Evolutionary conservation across 257 asterid species (phyloP).

Genomic region (Jaltomata sinuosa): DNA sequence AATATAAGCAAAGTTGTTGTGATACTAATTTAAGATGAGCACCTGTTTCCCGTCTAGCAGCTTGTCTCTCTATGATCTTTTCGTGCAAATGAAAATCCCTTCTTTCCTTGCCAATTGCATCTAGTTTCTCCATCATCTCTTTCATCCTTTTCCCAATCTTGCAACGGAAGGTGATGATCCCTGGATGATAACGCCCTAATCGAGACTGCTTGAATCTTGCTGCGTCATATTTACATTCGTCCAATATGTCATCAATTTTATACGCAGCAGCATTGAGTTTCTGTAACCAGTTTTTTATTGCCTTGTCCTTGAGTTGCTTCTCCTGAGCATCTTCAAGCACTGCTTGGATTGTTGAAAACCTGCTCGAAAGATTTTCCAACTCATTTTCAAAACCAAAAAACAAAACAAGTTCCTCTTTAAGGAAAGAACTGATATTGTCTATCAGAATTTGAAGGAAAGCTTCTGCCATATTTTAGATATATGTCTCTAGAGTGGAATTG

Average conservation of each 20-base stretch:
- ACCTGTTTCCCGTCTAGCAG: background rate
- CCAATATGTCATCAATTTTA: background rate
- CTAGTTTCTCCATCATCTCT: background rate
- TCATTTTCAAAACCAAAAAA: background rate
- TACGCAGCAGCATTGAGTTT: background rate
- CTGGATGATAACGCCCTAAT: background rate
- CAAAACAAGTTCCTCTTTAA: background rate
- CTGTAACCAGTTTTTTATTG: background rate
- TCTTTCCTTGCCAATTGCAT: slow-evolving; percentile 7
- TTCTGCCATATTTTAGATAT: background rate
- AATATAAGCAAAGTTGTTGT: background rate
- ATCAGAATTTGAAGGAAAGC: background rate
- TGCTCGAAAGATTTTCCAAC: background rate
- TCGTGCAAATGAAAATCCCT: slow-evolving; percentile 7
- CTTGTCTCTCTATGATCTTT: background rate
- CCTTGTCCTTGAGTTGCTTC: background rate
- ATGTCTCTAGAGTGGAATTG: background rate
- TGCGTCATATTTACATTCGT: background rate
- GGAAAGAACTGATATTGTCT: background rate
- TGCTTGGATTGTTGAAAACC: background rate
- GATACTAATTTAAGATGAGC: background rate
- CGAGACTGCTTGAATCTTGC: background rate
- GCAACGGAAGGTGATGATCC: background rate
- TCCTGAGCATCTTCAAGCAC: background rate
- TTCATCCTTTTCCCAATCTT: slow-evolving; percentile 11